Evolutionary conservation across 352 stramenopile species (phyloP), one percentile per base, ranked within the genome.

Genomic region (Globisporangium nunn): DNA sequence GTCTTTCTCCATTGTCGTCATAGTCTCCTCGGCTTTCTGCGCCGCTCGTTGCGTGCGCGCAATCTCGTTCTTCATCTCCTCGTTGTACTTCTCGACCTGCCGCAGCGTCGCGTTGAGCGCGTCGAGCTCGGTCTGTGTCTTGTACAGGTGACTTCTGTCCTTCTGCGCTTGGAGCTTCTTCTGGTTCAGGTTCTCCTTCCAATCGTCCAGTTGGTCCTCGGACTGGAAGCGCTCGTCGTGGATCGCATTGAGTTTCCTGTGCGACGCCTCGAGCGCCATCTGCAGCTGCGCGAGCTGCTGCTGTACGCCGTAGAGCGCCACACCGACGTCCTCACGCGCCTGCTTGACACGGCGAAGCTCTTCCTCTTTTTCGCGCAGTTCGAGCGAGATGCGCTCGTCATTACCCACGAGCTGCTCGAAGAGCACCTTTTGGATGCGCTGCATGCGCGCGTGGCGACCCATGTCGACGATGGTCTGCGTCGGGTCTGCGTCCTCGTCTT

Each of bases 61-160:
- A 30, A 98, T 97, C 63, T 98, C 93, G 50, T 86, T 82, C 63
- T 96, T 95, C 76, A 98, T 97, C 67, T 98, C 87, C 6, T 97
- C 84, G 54, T 97, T 98, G 75, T 97, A 98, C 50, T 85, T 71
- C 55, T 96, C 88, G 4, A 98, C 92, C 59, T 98, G 89, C 0
- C 80, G 74, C 50, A 96, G 61, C 41, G 85, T 90, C 28, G 70
- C 69, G 41, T 91, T 93, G 51, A 98, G 70, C 30, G 78, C 72
- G 54, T 98, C 91, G 12, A 98, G 72, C 57, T 98, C 90, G 28
- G 66, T 56, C 59, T 97, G 82, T 17, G 82, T 87, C 63, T 96
- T 96, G 52, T 87, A 70, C 28, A 92, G 50, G 31, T 94, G 72
- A 35, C 79, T 82, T 23, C 66, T 61, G 59, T 81, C 68, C 51